Conservation (phyloP, 345 rosid genomes). For the Durio zibethinus region DNA sequence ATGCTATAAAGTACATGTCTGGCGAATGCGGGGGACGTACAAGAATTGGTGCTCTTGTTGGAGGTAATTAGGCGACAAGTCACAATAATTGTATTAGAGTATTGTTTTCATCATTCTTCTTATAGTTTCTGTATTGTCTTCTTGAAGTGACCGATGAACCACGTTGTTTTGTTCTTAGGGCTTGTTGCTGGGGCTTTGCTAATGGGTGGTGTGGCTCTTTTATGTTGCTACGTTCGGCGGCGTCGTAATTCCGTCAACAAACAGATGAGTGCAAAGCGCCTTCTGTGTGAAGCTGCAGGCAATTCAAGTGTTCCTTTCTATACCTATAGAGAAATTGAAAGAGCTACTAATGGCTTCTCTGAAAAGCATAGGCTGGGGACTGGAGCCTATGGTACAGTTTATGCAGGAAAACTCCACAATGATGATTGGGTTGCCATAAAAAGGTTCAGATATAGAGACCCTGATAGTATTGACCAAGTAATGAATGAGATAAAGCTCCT, state of each 20-base stretch:
- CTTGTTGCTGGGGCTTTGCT: slow-evolving; percentile 52
- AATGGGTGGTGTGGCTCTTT: slow-evolving; percentile 36
- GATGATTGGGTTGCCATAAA: slow-evolving; percentile 83
- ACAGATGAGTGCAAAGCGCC: slow-evolving; percentile 60
- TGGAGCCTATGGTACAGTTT: slow-evolving; percentile 96
- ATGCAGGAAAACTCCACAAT: slow-evolving; percentile 66
- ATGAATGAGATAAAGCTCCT: slow-evolving; percentile 95
- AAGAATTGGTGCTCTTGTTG: slow-evolving; percentile 45
- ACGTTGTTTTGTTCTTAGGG: slow-evolving; percentile 36
- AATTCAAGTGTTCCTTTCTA: slow-evolving; percentile 66
- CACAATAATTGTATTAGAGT: neutral
- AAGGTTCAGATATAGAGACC: slow-evolving; percentile 65
- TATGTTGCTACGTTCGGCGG: slow-evolving; percentile 41
- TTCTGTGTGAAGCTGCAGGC: slow-evolving; percentile 68
- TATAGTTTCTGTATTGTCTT: neutral
- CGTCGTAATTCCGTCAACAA: slow-evolving; percentile 42
- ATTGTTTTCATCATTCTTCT: neutral
- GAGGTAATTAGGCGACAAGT: slow-evolving; percentile 47
- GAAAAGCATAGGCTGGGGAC: slow-evolving; percentile 76
- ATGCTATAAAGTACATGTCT: slow-evolving; percentile 32
- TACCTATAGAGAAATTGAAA: slow-evolving; percentile 69
- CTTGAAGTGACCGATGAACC: neutral
- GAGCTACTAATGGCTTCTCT: slow-evolving; percentile 68
- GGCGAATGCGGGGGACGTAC: slow-evolving; percentile 45
- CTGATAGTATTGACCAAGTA: slow-evolving; percentile 78